Evolutionary conservation across 257 asterid species (phyloP), one percentile per base, ranked within the genome.

Genomic region (Galeopsis tetrahit): DNA sequence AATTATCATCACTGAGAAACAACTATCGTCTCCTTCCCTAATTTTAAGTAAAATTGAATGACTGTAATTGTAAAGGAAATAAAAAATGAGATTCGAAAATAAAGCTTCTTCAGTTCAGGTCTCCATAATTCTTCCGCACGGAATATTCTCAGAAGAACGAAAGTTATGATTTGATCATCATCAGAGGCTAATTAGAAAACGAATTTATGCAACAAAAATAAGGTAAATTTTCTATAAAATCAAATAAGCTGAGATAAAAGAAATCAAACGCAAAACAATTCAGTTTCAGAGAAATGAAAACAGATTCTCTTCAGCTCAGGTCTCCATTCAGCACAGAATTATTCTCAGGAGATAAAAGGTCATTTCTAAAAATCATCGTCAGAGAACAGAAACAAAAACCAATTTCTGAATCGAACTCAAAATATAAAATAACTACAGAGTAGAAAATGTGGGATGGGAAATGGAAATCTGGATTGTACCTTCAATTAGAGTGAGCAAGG

Each of bases 131-230:
- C 84, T 82, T 86, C 91, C 85, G 79, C 89, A 86, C 35, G 44
- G 59, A 67, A 33, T 14, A 66, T 39, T 68, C 86, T 86, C 91
- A 59, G 89, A 86, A 86, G 89, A 86, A 86, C 87, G 89, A 83
- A 86, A 86, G 91, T 86, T 48, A 32, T 53, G 2, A 51, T 42
- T 28, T 75, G 75, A 57, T 82, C 91, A 82, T 86, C 91, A 48
- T 69, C 13, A 80, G 85, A 80, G 85, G 83, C 84, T 2, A 21
- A 28, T 56, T 59, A 9, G 31, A 11, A 15, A 2, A 35, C 34
- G 7, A 0, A 8, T 10, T 0, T 4, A 67, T 4, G 4, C 0
- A 38, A 14, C 2, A 1, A 5, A 44, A 21, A 60, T 3, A 43
- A 7, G 11, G 0, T 4, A 21, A 68, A 10, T 2, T 11, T 17